Evolutionary conservation across 2,329 filamentous ascomycete genomes (phyloP), one percentile per base, ranked within the genome.

Genomic region (Beauveria bassiana): DNA sequence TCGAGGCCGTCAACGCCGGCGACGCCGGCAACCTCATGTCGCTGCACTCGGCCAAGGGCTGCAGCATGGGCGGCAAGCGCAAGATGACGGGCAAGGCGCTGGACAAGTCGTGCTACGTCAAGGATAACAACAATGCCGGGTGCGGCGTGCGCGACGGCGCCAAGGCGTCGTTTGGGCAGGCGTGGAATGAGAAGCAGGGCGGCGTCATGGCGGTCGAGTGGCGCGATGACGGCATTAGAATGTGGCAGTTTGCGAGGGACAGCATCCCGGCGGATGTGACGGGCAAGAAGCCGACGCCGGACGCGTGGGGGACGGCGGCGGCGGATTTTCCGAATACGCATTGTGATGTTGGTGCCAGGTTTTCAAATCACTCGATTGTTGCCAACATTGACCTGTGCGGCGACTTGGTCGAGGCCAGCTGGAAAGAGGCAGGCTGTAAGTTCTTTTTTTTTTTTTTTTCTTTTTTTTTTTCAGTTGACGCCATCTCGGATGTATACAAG

Each of bases 371-470:
- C 70, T 86, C 83, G 65, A 88, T 89, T 66, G 79, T 88, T 64
- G 79, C 79, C 47, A 87, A 89, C 67, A 87, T 88, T 64, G 82
- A 86, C 69, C 72, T 89, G 8, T 89, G 86, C 65, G 86, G 86
- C 0, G 71, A 80, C 46, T 76, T 83, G 65, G 81, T 80, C 3
- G 79, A 80, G 51, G 74, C 72, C 3, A 71, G 74, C 40, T 84
- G 79, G 66, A 71, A 73, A 2, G 65, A 71, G 14, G 81, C 81
- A 22, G 78, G 76, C 59, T 80, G 78, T 75, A 68, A 70, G 72
- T 68, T 20, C 9, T 24, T n/a, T n/a, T n/a, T n/a, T n/a, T n/a
- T 26, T 12, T 34, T 53, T 12, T 50, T 20, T 31, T 18, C 1
- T 52, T 24, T 47, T 28, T 52, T 24, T 56, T 18, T 18, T 3